Evolutionary conservation across 192 early-diverging fungal species (phyloP), one percentile per base, ranked within the genome.

Genomic region (Gryganskiella cystojenkinii): DNA sequence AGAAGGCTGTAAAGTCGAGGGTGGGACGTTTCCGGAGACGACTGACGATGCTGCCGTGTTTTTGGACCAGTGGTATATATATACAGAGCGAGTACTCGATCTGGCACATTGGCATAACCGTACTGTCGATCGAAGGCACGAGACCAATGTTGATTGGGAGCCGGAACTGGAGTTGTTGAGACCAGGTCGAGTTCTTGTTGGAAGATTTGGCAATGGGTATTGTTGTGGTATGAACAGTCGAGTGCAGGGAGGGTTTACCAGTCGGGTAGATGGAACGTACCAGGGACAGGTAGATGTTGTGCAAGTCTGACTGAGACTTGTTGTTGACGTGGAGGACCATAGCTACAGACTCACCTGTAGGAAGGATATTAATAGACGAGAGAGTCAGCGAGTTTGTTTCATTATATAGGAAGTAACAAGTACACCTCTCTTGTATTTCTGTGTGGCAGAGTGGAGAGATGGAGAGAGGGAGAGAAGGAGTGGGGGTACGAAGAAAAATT

Each of bases 161-260:
- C 25, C 51, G 45, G 53, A 76, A 52, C 37, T 76, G 72, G 8
- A 76, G 44, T 34, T 67, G 72, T 27, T 76, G 72, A 10, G 25
- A 56, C 72, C 72, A 76, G 25, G 63, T 35, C 11, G 59, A 51
- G 8, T 56, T 25, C 27, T 44, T 52, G 34, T 76, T 76, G 3
- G 43, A 47, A 24, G 30, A 20, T 45, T 35, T 63, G 44, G 64
- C 64, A 28, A 67, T 51, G 17, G 72, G 72, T 34, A 76, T 67
- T 25, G 46, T 63, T 25, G 60, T 59, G 37, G 5, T 49, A 42
- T 76, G 64, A 35, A 76, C 15, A 3, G 60, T 61, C 1, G 58
- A 50, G 42, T 10, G 31, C 6, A 20, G 19, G 47, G 28, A 17
- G 27, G 27, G 34, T 19, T 19, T 22, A 30, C 20, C 0, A 53